Evolutionary conservation across 176 grass and related monocot genomes (phyloP).

Genomic region (Paspalum vaginatum): DNA sequence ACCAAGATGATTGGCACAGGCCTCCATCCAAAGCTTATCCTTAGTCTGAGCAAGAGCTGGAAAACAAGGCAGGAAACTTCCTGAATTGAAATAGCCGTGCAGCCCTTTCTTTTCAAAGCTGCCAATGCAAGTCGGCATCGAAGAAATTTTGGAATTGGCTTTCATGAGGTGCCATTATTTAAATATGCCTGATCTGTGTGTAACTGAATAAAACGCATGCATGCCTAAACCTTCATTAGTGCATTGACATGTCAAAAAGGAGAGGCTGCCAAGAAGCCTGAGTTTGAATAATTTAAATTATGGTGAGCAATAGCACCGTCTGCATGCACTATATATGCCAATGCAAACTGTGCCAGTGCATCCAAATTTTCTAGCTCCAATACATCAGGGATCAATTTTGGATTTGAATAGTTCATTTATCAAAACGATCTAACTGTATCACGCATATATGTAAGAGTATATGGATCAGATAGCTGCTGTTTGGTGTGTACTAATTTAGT

Average conservation of each 20-base stretch:
- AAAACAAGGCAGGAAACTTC: too few relatives aligned
- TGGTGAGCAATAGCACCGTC: constrained; percentile 27
- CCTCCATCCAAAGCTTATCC: too few relatives aligned
- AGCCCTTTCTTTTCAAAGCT: too few relatives aligned
- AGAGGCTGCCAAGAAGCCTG: constrained; percentile 21
- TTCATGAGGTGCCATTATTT: neutral
- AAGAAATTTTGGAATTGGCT: neutral
- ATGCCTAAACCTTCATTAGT: neutral
- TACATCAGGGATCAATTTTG: neutral
- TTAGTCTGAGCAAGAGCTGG: too few relatives aligned
- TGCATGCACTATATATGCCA: neutral
- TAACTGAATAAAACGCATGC: neutral
- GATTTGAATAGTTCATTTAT: neutral
- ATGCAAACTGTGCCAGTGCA: neutral
- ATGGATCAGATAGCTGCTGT: neutral
- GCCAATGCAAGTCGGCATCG: neutral
- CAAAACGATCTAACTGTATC: constrained; percentile 7
- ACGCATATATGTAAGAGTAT: neutral
- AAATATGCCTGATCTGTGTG: neutral
- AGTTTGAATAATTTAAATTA: neutral
- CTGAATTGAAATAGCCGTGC: too few relatives aligned
- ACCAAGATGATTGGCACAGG: too few relatives aligned
- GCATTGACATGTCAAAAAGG: constrained; percentile 2
- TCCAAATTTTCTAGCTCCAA: neutral
- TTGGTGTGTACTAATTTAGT: constrained; percentile 40